Percentiles rank a stretch among this genome's conserved stretches.
Evolutionary conservation across 352 stramenopile genomes (phyloP).

Genomic region (Phytophthora sp.): DNA sequence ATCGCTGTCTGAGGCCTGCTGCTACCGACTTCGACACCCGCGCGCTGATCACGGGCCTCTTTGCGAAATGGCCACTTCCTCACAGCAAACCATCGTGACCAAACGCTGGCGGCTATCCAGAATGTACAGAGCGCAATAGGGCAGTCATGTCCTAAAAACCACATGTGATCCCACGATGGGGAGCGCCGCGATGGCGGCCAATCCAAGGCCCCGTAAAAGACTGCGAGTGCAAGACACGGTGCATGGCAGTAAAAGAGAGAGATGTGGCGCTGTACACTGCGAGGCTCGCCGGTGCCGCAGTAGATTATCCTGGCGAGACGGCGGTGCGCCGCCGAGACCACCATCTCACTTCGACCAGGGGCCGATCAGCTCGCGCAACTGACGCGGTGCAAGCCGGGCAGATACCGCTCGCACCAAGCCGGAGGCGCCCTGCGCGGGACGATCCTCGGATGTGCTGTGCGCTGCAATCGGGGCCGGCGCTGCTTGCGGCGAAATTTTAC

Average conservation of each 20-base stretch:
- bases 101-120: conserved; percentile 22
- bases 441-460: conserved; percentile 6
- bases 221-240: conserved; percentile 17
- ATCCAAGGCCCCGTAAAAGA: conserved; percentile 22
- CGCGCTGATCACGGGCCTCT: conserved; percentile 17
- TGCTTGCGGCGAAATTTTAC: not conserved
- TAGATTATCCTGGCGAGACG: not conserved
- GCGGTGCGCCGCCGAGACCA: not conserved
- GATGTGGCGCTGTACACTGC: conserved; percentile 21
- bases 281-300: not conserved
- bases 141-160: conserved; percentile 32
- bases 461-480: not conserved
- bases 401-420: conserved; percentile 8
- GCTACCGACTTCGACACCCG: conserved; percentile 3
- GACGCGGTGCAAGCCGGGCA: not conserved
- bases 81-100: conserved; percentile 18
- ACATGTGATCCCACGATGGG: conserved; percentile 42
- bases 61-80: conserved; percentile 27
- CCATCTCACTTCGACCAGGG: conserved; percentile 9
- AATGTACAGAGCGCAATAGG: conserved; percentile 14
- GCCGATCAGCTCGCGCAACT: not conserved
- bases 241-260: conserved; percentile 31
- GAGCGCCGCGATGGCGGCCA: conserved; percentile 14
- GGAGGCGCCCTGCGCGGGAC: not conserved
- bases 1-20: conserved; percentile 9